These are phyloP conservation scores for Fistulifera solaris DNA, from an alignment of 108 stramenopile species.

Conservation along the genomic window DNA sequence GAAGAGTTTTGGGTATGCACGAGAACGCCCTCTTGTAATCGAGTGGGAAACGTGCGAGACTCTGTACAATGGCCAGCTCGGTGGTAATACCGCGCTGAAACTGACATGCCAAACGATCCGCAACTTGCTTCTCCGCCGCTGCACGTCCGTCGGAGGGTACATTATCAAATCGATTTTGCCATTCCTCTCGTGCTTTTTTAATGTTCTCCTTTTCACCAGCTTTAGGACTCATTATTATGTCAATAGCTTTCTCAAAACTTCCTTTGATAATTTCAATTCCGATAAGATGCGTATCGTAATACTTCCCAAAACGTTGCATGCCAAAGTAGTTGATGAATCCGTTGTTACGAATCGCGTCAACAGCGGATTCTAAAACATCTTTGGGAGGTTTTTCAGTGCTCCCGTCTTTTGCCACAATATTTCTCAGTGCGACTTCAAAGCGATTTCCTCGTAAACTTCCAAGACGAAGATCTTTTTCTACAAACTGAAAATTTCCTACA, in stretches of 20 bases:
- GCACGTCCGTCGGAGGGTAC: constrained; percentile 12
- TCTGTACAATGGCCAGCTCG: constrained; percentile 57
- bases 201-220: constrained; percentile 33
- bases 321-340: constrained; percentile 95
- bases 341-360: constrained; percentile 27
- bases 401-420: constrained; percentile 23
- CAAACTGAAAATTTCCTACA: constrained; percentile 73
- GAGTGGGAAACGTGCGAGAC: constrained; percentile 47
- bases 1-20: constrained; percentile 70
- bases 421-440: constrained; percentile 80
- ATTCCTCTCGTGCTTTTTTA: constrained; percentile 42
- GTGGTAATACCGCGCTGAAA: constrained; percentile 61
- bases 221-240: constrained; percentile 81
- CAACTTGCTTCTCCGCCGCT: constrained; percentile 43
- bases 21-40: constrained; percentile 78
- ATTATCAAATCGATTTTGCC: constrained; percentile 59
- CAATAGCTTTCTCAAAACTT: constrained; percentile 64
- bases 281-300: constrained; percentile 69
- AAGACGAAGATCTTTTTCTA: constrained; percentile 47
- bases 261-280: constrained; percentile 72
- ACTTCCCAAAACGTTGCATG: constrained; percentile 91
- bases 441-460: constrained; percentile 79
- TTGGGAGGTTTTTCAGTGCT: neutral
- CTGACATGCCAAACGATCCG: constrained; percentile 25
- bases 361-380: constrained; percentile 37